These are phyloP conservation scores for Lotmaria passim DNA, from an alignment of 208 protist genomes.

Conservation along the genomic window DNA sequence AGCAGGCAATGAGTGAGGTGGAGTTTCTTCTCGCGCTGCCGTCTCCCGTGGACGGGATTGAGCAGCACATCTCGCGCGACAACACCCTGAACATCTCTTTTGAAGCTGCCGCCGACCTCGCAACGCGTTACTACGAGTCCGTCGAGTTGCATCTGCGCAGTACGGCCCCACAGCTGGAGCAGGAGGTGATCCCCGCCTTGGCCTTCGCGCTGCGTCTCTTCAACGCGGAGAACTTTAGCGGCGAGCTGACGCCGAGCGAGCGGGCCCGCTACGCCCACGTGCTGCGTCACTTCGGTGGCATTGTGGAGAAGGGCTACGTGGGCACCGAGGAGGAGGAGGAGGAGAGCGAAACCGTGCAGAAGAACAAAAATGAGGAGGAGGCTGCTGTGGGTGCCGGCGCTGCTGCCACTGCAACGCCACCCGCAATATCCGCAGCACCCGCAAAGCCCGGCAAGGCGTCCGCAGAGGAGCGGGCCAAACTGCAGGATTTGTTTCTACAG, in stretches of 20 bases:
- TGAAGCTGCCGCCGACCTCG: constrained; percentile 39
- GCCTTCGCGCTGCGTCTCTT: constrained; percentile 83
- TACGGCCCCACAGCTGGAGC: constrained; percentile 13
- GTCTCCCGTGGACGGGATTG: constrained; percentile 36
- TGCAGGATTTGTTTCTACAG: constrained; percentile 65
- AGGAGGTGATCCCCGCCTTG: constrained; percentile 63
- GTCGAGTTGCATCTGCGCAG: constrained; percentile 55
- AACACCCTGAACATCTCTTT: constrained; percentile 56
- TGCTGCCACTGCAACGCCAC: constrained; percentile 14
- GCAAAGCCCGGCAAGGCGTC: constrained; percentile 8
- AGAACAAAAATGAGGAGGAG: not conserved
- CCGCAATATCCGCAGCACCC: not conserved
- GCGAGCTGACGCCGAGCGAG: constrained; percentile 71
- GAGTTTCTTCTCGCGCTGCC: constrained; percentile 67
- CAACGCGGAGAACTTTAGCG: constrained; percentile 89
- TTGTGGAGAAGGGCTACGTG: constrained; percentile 17
- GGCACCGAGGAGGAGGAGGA: constrained; percentile 14
- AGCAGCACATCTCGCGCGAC: constrained; percentile 33
- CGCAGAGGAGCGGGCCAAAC: constrained; percentile 10
- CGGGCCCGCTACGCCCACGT: constrained; percentile 42
- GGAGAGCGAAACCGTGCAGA: not conserved
- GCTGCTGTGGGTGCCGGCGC: constrained; percentile 13
- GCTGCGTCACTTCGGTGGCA: constrained; percentile 48
- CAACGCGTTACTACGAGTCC: constrained; percentile 42
- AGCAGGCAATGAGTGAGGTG: constrained; percentile 12